Conservation (phyloP, 2,329 filamentous ascomycete species). For the Lachnellula willkommii region DNA sequence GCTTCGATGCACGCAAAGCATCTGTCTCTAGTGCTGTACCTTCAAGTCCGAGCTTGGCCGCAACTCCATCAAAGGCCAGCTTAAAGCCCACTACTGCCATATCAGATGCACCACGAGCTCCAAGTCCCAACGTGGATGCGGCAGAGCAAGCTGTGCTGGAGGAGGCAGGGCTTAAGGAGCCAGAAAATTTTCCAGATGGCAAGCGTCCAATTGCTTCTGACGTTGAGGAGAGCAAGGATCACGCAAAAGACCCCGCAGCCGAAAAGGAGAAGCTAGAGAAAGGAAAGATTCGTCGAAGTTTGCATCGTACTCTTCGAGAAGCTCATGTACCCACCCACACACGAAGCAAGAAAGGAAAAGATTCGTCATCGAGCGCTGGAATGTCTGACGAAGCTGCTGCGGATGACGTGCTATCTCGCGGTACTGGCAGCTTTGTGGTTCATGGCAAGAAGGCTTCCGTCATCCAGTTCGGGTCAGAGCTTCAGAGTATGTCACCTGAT, state of each 20-base stretch:
- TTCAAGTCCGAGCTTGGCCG: conserved; percentile 22
- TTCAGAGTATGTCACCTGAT: conserved; percentile 71
- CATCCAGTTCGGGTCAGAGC: conserved; percentile 90
- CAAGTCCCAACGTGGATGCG: conserved; percentile 44
- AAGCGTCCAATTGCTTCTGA: conserved; percentile 32
- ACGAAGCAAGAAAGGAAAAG: conserved; percentile 70
- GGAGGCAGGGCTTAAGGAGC: conserved; percentile 59
- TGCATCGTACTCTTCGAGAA: conserved; percentile 86
- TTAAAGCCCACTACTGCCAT: conserved; percentile 30
- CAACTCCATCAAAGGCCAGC: conserved; percentile 33
- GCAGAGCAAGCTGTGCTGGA: conserved; percentile 63
- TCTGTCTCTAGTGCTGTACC: conserved; percentile 41
- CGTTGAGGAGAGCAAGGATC: conserved; percentile 32
- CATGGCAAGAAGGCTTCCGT: conserved; percentile 98
- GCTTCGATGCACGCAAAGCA: conserved; percentile 37
- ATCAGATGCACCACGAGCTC: conserved; percentile 29
- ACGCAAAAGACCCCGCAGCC: conserved; percentile 9
- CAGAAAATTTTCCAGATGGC: conserved; percentile 38
- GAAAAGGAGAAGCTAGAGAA: conserved; percentile 33
- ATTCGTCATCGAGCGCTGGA: conserved; percentile 56
- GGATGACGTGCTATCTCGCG: conserved; percentile 69
- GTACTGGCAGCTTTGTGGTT: conserved; percentile 85
- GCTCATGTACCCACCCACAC: conserved; percentile 61
- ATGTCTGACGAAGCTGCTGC: conserved; percentile 41
- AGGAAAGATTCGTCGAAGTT: conserved; percentile 66